A percentile compares a stretch with the other conserved stretches of the same genome.
phyloP scores from a whole-genome alignment of 225 moss, liverwort and hornwort species.

The Ulota crispa region DNA sequence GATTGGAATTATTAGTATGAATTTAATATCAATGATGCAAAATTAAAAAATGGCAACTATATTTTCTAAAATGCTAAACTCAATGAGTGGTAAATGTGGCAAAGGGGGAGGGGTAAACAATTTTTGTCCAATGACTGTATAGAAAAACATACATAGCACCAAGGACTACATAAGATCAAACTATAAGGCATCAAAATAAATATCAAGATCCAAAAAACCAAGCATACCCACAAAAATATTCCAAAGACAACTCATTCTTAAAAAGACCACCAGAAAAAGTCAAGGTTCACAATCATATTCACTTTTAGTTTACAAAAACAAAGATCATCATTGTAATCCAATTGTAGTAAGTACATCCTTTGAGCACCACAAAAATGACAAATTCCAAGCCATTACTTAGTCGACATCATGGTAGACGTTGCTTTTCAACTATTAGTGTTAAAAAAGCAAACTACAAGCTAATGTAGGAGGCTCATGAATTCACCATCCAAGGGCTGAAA shows the following conservation, averaged over 20 bases:
- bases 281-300: conserved; percentile 8
- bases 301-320: conserved; percentile 19
- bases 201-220: neutral
- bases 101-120: no score
- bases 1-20: no score
- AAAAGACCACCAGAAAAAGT: neutral
- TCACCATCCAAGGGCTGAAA: no score
- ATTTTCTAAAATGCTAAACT: no score
- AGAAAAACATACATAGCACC: neutral
- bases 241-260: neutral
- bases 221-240: neutral
- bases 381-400: conserved; percentile 38
- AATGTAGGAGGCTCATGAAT: no score
- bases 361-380: conserved; percentile 41
- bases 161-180: neutral
- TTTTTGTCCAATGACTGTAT: no score
- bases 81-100: no score
- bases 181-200: neutral
- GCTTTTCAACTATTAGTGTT: conserved; percentile 35
- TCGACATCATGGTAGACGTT: conserved; percentile 47
- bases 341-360: conserved; percentile 33
- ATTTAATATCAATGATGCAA: no score
- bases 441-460: conserved; percentile 45
- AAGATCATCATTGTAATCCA: conserved; percentile 28
- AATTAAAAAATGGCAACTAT: no score